phyloP scores from a whole-genome alignment of 1,284 basidiomycete genomes.

The Cerioporus squamosus region DNA sequence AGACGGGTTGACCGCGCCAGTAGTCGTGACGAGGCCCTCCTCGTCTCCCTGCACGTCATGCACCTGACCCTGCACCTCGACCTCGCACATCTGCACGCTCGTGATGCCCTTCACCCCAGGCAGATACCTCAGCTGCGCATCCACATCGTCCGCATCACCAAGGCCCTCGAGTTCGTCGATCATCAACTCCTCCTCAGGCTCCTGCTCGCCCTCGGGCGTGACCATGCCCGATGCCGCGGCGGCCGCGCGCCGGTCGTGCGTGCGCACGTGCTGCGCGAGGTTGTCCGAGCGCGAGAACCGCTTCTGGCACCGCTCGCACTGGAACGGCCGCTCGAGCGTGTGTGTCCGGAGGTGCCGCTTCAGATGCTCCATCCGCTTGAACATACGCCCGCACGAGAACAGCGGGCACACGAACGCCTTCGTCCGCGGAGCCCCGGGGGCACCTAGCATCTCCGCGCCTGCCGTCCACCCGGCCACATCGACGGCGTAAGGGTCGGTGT shows the following conservation, averaged over 20 bases:
- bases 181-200: conserved; percentile 21
- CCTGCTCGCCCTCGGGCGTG: conserved; percentile 35
- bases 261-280: conserved; percentile 81
- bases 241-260: conserved; percentile 59
- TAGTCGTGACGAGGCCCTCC: conserved; percentile 52
- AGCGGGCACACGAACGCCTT: conserved; percentile 82
- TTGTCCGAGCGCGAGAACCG: conserved; percentile 87
- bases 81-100: conserved; percentile 58
- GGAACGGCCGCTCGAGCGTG: conserved; percentile 84
- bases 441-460: conserved; percentile 23
- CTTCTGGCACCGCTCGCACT: conserved; percentile 75
- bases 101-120: conserved; percentile 28
- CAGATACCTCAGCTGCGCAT: conserved; percentile 35
- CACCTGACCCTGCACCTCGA: conserved; percentile 61
- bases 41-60: conserved; percentile 64
- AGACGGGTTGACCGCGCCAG: conserved; percentile 17
- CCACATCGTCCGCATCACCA: conserved; percentile 23
- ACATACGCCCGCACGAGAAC: conserved; percentile 79
- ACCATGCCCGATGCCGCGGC: conserved; percentile 21
- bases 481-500: conserved; percentile 24
- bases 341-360: conserved; percentile 89
- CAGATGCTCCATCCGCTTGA: conserved; percentile 90
- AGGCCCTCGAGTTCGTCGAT: not conserved
- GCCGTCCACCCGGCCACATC: conserved; percentile 10
- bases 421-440: conserved; percentile 39